Percentiles rank a stretch among this genome's conserved stretches.
Conservation (phyloP, 2,329 filamentous ascomycete genomes). For the Sporothrix humicola region DNA sequence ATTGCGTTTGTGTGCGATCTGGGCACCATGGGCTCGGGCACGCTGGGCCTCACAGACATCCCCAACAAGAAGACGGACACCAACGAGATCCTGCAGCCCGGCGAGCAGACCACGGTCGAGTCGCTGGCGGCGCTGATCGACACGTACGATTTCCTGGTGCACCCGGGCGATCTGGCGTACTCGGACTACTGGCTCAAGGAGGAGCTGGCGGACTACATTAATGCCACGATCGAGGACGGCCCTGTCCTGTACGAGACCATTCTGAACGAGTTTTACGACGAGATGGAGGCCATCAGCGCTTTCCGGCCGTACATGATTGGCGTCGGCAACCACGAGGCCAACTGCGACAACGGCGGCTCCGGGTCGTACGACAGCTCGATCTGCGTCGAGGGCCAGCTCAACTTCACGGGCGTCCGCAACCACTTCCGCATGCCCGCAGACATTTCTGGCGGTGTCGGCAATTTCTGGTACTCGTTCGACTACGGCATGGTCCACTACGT, state of each 20-base stretch:
- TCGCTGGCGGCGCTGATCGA: conserved; percentile 30
- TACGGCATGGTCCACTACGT: conserved; percentile 37
- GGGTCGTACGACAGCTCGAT: conserved; percentile 43
- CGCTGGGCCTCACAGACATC: conserved; percentile 32
- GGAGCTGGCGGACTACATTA: conserved; percentile 48
- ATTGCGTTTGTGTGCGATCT: conserved; percentile 59
- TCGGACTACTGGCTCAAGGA: conserved; percentile 52
- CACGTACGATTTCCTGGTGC: conserved; percentile 46
- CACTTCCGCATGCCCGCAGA: conserved; percentile 38
- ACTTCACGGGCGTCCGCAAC: conserved; percentile 38
- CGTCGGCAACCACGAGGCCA: conserved; percentile 54
- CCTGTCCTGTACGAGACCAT: conserved; percentile 57
- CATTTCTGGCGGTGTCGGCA: conserved; percentile 35
- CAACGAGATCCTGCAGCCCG: conserved; percentile 33
- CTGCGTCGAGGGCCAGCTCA: conserved; percentile 37
- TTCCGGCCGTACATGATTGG: conserved; percentile 57
- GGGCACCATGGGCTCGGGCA: conserved; percentile 36
- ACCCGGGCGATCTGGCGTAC: conserved; percentile 58
- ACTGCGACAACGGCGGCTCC: conserved; percentile 56
- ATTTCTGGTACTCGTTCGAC: conserved; percentile 40
- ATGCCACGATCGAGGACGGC: conserved; percentile 45
- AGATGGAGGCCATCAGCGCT: conserved; percentile 50
- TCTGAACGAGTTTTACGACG: conserved; percentile 58
- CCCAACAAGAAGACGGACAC: conserved; percentile 28
- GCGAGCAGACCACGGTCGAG: conserved; percentile 34